These are phyloP conservation scores for Cinchona pubescens DNA, from an alignment of 257 asterid species.

Conservation along the genomic window DNA sequence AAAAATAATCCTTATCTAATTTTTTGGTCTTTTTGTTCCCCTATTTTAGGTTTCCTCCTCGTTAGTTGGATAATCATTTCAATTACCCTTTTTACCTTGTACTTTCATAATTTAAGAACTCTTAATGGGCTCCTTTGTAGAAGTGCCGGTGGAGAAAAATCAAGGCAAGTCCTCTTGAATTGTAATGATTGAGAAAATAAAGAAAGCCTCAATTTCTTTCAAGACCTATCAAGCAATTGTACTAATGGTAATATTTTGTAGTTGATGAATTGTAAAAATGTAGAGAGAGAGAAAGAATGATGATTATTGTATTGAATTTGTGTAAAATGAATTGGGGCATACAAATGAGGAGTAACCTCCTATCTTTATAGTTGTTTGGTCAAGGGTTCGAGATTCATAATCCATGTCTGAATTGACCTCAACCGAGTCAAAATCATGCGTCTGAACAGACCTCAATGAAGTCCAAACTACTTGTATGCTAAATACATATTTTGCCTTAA, in stretches of 20 bases:
- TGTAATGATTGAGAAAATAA: constrained; percentile 47
- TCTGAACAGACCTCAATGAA: too few relatives aligned
- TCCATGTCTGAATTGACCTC: too few relatives aligned
- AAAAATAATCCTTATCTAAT: constrained; percentile 9
- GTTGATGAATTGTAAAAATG: too few relatives aligned
- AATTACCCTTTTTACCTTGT: not conserved
- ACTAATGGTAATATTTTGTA: constrained; percentile 68
- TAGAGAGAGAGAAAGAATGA: too few relatives aligned
- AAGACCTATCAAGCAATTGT: constrained; percentile 74
- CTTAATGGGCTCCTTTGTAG: constrained; percentile 57
- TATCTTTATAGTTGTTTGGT: too few relatives aligned
- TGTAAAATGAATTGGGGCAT: too few relatives aligned
- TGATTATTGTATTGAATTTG: too few relatives aligned
- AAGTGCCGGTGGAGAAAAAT: constrained; percentile 20
- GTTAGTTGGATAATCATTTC: constrained; percentile 12
- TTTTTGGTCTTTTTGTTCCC: constrained; percentile 2
- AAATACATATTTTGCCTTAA: too few relatives aligned
- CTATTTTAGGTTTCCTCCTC: constrained; percentile 35
- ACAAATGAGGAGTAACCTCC: too few relatives aligned
- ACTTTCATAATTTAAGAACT: constrained; percentile 2
- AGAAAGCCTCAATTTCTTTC: constrained; percentile 61
- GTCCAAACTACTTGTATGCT: too few relatives aligned
- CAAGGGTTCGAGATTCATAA: too few relatives aligned
- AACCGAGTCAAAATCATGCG: too few relatives aligned
- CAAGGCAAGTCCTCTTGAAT: constrained; percentile 66